These are phyloP conservation scores for Periglandula ipomoeae DNA, from an alignment of 2,329 filamentous ascomycete genomes.

Conservation along the genomic window DNA sequence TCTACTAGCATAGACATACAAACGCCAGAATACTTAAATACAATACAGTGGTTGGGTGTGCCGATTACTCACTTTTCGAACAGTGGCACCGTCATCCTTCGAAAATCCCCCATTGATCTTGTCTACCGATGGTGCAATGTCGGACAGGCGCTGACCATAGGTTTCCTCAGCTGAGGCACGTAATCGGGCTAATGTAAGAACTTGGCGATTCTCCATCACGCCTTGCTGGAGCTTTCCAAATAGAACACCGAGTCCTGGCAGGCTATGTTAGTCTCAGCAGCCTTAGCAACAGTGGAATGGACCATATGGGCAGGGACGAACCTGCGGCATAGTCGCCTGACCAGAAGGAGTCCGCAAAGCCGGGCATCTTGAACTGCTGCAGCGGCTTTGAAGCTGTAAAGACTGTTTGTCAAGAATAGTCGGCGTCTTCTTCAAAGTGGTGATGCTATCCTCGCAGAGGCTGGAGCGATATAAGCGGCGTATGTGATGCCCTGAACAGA, in stretches of 20 bases:
- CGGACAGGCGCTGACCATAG: constrained; percentile 71
- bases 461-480: background rate
- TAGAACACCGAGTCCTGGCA: constrained; percentile 72
- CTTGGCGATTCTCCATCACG: constrained; percentile 87
- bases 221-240: constrained; percentile 97
- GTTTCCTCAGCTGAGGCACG: constrained; percentile 90
- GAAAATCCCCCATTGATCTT: constrained; percentile 75
- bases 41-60: background rate
- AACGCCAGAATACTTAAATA: too few species aligned
- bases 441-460: background rate
- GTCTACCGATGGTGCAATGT: constrained; percentile 76
- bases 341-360: constrained; percentile 96
- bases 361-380: constrained; percentile 53
- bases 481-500: background rate
- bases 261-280: constrained; percentile 7
- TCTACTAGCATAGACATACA: background rate
- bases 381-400: constrained; percentile 4
- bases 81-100: constrained; percentile 89
- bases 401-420: background rate
- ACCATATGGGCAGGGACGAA: constrained; percentile 28
- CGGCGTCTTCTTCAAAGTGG: background rate
- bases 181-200: constrained; percentile 84
- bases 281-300: background rate
- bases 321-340: constrained; percentile 94
- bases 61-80: constrained; percentile 63